Evolutionary conservation across 2,329 filamentous ascomycete species (phyloP).

Genomic region (Fusarium pseudocircinatum): DNA sequence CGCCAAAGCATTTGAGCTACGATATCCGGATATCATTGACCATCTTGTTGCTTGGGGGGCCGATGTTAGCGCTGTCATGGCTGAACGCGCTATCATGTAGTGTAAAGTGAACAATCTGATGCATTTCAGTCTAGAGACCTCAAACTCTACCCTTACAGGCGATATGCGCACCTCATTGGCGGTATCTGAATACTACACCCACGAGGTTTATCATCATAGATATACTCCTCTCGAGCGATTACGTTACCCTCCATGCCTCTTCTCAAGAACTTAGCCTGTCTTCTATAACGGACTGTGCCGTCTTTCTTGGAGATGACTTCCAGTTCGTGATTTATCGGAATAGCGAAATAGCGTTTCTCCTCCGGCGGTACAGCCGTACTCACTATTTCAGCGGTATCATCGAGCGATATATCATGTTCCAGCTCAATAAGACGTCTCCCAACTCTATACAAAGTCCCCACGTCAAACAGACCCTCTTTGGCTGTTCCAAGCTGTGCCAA

Average conservation of each 20-base stretch:
- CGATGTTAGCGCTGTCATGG: fast-evolving
- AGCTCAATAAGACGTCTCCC: slow-evolving; percentile 8
- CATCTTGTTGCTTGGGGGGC: neutral
- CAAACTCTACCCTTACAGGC: neutral
- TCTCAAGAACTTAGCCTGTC: neutral
- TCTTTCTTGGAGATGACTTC: neutral
- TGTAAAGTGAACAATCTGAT: too few relatives aligned
- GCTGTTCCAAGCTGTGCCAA: neutral
- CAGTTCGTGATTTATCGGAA: slow-evolving; percentile 6
- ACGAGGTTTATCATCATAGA: neutral
- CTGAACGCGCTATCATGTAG: neutral
- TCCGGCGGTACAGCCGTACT: neutral
- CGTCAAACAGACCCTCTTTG: slow-evolving; percentile 13
- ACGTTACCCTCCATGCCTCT: neutral
- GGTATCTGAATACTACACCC: neutral
- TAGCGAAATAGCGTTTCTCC: neutral
- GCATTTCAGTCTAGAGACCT: too few relatives aligned
- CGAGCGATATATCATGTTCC: neutral
- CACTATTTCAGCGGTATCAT: fast-evolving
- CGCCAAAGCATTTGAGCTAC: fast-evolving
- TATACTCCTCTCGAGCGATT: neutral
- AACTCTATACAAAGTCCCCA: slow-evolving; percentile 12
- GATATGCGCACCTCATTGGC: slow-evolving; percentile 6
- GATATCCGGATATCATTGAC: fast-evolving
- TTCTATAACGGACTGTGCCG: neutral